Evolutionary conservation across 1,284 basidiomycete genomes (phyloP), one percentile per base, ranked within the genome.

Genomic region (Fomitopsis pinicola): DNA sequence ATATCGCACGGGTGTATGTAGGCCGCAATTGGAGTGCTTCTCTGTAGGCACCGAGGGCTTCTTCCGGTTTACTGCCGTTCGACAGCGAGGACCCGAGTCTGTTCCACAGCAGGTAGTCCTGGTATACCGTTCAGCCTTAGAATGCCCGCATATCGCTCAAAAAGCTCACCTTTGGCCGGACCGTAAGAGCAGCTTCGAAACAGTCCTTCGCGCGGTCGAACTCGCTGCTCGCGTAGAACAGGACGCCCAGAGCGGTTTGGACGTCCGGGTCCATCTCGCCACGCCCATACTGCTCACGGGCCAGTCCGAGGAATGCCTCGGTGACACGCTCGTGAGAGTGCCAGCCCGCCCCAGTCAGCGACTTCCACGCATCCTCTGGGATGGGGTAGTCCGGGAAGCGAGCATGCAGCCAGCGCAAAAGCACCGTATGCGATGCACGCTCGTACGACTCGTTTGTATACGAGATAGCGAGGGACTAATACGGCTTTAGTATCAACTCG

Each of bases 101-200:
- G 75, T 99, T 99, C 97, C 97, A 99, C 8, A 99, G 78, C 14
- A 97, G 78, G 73, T 95, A 98, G 75, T 99, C 97, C 87, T 91
- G 30, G 19, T 40, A n/a, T 54, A 10, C 17, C 28, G 53, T 42
- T 35, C n/a, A 57, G 28, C 38, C 19, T n/a, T 17, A 52, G 46
- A 38, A 57, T 33, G 26, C 7, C 8, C 3, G 10, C 35, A 46
- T 26, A 59, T 17, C 55, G 58, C 33, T 60, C 40, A 40, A 28
- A 12, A 69, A 53, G 28, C 75, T 69, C 62, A 85, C 86, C 63
- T 83, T 84, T 2, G 96, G 96, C 22, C 90, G 81, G 58, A 86
- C 85, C 45, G 84, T 82, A 44, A 98, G 78, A 0, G 96, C 96
- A 40, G 89, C 85, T 64, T 90, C 88, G 76, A 98, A 98, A 73